Evolutionary conservation across 2,329 filamentous ascomycete species (phyloP).

Genomic region (Fusarium domesticum): DNA sequence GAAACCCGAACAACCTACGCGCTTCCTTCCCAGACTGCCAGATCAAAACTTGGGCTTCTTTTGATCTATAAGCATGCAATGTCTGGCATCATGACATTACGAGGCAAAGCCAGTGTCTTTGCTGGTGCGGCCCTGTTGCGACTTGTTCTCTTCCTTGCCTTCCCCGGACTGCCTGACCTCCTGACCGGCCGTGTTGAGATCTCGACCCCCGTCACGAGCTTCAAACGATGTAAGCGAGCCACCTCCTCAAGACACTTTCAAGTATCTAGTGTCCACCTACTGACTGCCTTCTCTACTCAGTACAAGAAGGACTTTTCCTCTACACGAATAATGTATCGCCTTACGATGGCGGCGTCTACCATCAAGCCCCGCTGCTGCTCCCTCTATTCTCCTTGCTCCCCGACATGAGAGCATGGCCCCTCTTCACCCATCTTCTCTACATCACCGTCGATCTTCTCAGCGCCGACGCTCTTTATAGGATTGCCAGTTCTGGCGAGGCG

Average conservation of each 20-base stretch:
- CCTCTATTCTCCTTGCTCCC: slow-evolving; percentile 89
- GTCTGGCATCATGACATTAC: slow-evolving; percentile 39
- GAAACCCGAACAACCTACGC: slow-evolving; percentile 23
- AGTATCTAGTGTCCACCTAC: too few relatives aligned
- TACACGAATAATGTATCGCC: slow-evolving; percentile 96
- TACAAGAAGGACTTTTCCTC: slow-evolving; percentile 89
- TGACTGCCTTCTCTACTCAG: slow-evolving; percentile 10
- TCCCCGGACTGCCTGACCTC: slow-evolving; percentile 79
- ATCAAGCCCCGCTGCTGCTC: slow-evolving; percentile 83
- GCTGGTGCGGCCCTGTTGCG: slow-evolving; percentile 73
- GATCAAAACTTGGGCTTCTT: slow-evolving; percentile 12
- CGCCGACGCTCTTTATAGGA: slow-evolving; percentile 72
- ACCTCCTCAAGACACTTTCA: too few relatives aligned
- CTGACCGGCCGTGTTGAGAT: slow-evolving; percentile 92
- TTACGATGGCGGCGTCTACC: slow-evolving; percentile 86
- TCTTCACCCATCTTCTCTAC: slow-evolving; percentile 78
- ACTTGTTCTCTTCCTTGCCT: slow-evolving; percentile 73
- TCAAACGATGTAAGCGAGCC: slow-evolving; percentile 77
- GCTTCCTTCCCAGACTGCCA: slow-evolving; percentile 11
- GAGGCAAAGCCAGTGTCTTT: slow-evolving; percentile 58
- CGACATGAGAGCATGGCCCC: slow-evolving; percentile 60
- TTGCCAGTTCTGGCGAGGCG: slow-evolving; percentile 79
- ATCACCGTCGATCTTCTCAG: slow-evolving; percentile 77
- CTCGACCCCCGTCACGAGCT: slow-evolving; percentile 94
- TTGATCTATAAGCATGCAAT: slow-evolving; percentile 33